phyloP scores from a whole-genome alignment of 192 early-diverging fungal genomes.

The Umbelopsis sp. region DNA sequence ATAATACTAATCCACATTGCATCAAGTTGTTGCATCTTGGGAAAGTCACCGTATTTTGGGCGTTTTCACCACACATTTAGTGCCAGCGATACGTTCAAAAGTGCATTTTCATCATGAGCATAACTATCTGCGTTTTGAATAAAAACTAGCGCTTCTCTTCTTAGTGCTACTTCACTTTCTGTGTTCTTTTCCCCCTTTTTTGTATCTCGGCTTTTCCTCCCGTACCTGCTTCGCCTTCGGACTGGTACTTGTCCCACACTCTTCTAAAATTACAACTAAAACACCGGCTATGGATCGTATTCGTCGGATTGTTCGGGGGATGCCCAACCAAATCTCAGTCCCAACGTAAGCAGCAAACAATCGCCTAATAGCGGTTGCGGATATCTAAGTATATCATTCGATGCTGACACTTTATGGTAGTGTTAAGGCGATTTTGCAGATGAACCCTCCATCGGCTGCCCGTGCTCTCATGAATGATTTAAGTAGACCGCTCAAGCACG shows the following conservation, averaged over 20 bases:
- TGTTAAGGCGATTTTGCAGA: constrained; percentile 5
- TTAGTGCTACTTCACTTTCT: too few species aligned
- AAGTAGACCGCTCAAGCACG: not conserved
- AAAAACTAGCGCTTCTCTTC: too few species aligned
- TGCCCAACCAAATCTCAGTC: constrained; percentile 10
- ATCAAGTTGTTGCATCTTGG: too few species aligned
- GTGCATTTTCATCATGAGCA: too few species aligned
- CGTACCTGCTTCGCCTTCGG: not conserved
- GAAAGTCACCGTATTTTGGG: too few species aligned
- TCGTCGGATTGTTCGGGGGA: not conserved
- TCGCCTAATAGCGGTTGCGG: not conserved
- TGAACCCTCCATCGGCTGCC: constrained; percentile 9
- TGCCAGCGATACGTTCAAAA: too few species aligned
- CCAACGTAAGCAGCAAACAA: constrained; percentile 7
- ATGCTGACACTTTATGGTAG: not conserved
- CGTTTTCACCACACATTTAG: too few species aligned
- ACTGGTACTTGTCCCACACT: not conserved
- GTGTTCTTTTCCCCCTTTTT: too few species aligned
- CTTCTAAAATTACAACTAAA: constrained; percentile 3
- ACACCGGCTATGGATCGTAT: not conserved
- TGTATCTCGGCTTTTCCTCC: not conserved
- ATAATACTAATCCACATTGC: too few species aligned
- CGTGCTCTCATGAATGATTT: constrained; percentile 7
- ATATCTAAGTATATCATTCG: not conserved
- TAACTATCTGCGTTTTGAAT: too few species aligned